Conservation (phyloP, 2,329 filamentous ascomycete species). For the Pseudogymnoascus sp. region DNA sequence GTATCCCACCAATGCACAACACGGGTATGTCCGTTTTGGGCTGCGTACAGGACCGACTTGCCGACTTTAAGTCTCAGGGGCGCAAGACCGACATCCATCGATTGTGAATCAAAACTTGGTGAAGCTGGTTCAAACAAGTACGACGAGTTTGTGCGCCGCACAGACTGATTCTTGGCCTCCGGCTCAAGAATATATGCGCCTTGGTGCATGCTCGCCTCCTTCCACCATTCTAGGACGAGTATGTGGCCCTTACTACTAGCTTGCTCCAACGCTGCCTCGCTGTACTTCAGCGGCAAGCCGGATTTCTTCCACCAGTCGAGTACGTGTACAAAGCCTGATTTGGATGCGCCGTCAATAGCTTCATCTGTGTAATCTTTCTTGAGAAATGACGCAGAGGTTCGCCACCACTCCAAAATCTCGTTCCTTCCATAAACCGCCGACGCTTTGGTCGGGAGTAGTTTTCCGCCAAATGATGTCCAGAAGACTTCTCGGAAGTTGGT, state of each 20-base stretch:
- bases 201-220: slow-evolving; percentile 54
- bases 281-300: slow-evolving; percentile 73
- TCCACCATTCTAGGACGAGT: slow-evolving; percentile 91
- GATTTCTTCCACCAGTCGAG: slow-evolving; percentile 89
- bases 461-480: slow-evolving; percentile 73
- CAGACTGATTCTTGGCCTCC: slow-evolving; percentile 18
- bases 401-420: slow-evolving; percentile 88
- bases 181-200: slow-evolving; percentile 41
- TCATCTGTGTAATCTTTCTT: slow-evolving; percentile 74
- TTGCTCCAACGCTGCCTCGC: slow-evolving; percentile 77
- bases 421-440: slow-evolving; percentile 78
- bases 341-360: slow-evolving; percentile 79
- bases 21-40: slow-evolving; percentile 69
- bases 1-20: slow-evolving; percentile 84
- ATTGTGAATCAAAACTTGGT: slow-evolving; percentile 13
- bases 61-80: slow-evolving; percentile 64
- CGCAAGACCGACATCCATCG: slow-evolving; percentile 22
- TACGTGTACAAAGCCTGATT: slow-evolving; percentile 74
- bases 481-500: slow-evolving; percentile 65
- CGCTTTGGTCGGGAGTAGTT: slow-evolving; percentile 78
- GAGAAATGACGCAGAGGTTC: slow-evolving; percentile 69
- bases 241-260: slow-evolving; percentile 78
- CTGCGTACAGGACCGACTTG: slow-evolving; percentile 73
- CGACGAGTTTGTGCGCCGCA: slow-evolving; percentile 20
- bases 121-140: slow-evolving; percentile 14